Percentiles rank a stretch among this genome's conserved stretches.
These are phyloP conservation scores for Aphanocladium album DNA, from an alignment of 2,329 filamentous ascomycete species.

Conservation along the genomic window DNA sequence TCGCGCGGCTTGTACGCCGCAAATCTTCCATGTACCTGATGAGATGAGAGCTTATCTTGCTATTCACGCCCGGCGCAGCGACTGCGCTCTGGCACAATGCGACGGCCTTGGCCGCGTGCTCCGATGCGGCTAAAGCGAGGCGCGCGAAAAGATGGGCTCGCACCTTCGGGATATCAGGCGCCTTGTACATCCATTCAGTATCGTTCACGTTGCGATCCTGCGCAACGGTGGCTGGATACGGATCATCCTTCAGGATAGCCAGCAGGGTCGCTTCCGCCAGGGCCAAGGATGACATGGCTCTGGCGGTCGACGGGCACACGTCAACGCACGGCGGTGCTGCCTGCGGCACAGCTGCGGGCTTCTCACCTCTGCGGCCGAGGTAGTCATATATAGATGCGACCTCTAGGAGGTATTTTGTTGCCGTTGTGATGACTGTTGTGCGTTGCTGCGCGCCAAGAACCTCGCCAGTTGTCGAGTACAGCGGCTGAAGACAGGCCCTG, in stretches of 20 bases:
- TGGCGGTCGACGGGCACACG: slow-evolving; percentile 46
- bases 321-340: slow-evolving; percentile 45
- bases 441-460: slow-evolving; percentile 62
- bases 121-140: slow-evolving; percentile 79
- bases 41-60: slow-evolving; percentile 60
- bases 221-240: slow-evolving; percentile 77
- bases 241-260: slow-evolving; percentile 89
- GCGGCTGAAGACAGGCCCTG: slow-evolving; percentile 63
- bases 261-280: slow-evolving; percentile 86
- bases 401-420: slow-evolving; percentile 72
- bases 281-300: slow-evolving; percentile 60
- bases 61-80: slow-evolving; percentile 24
- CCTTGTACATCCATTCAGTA: slow-evolving; percentile 94
- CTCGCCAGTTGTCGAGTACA: slow-evolving; percentile 62
- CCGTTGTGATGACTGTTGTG: slow-evolving; percentile 62
- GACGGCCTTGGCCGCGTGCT: slow-evolving; percentile 73
- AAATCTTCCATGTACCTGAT: slow-evolving; percentile 72
- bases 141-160: slow-evolving; percentile 83
- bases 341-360: slow-evolving; percentile 15
- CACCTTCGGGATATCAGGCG: slow-evolving; percentile 82
- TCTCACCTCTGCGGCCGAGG: slow-evolving; percentile 53
- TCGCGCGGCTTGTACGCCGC: slow-evolving; percentile 68
- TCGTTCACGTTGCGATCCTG: slow-evolving; percentile 78
- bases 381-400: slow-evolving; percentile 75
- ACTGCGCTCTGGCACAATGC: slow-evolving; percentile 42